Evolutionary conservation across 306 rosid genomes (phyloP), one percentile per base, ranked within the genome.

Genomic region (Acmispon strigosus): DNA sequence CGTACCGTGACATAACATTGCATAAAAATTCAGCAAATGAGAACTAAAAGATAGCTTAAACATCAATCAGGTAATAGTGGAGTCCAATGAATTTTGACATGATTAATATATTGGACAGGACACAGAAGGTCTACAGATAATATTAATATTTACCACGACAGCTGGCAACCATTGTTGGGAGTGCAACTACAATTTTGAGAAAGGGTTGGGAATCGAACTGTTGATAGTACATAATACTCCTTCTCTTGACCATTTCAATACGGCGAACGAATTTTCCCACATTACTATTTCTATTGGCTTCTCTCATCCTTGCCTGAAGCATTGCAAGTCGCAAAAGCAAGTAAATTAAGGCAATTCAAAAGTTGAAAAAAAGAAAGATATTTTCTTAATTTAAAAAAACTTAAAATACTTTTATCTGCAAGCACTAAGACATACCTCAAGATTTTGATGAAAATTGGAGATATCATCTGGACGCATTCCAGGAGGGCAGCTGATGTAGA

Each of bases 381-480:
- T 45, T 54, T 63, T 24, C 42, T 44, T 54, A 8, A 62, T 62
- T 32, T 71, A 20, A 47, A 20, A 47, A 54, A 54, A 12, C 45
- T 55, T 44, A 64, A 39, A 42, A 69, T 5, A 60, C 55, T 45
- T 29, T 51, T 62, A 32, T 10, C 32, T 50, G 70, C 69, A 74
- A 60, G 57, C 20, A 53, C 29, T 56, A 69, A 50, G 65, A 18
- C 48, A 53, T 82, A 94, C 99, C 99, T 94, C 99, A 3, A 94
- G 95, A 70, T 14, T 49, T 80, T 72, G 87, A 81, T 87, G 96
- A 72, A 94, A 87, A 52, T 53, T 62, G 45, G 96, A 84, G 73
- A 91, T 86, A 74, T 94, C 95, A 56, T 94, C 99, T n/a, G 94
- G 92, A 61, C 95, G 83, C 99, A 94, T 89, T 58, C 96, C 97